Evolutionary conservation across 768 basidiomycete species (phyloP).

Genomic region (Floccularia luteovirens): DNA sequence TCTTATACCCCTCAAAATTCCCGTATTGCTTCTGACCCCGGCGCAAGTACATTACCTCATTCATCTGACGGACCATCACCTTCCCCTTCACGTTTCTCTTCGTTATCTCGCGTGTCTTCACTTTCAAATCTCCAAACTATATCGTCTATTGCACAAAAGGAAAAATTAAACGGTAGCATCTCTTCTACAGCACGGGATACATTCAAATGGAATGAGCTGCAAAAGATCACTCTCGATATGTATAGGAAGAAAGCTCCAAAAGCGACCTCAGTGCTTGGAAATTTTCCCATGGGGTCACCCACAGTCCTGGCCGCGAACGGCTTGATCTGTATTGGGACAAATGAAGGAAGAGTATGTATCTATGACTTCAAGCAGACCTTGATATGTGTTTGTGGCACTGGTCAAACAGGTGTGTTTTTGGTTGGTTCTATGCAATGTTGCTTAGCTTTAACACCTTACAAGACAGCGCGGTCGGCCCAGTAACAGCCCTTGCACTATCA

Average conservation of each 20-base stretch:
- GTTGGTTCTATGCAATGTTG: constrained; percentile 1
- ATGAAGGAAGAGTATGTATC: constrained; percentile 68
- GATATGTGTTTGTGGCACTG: constrained; percentile 70
- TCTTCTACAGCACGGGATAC: constrained; percentile 38
- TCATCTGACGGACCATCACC: constrained; percentile 38
- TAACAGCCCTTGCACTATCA: constrained; percentile 87
- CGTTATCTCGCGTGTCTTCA: constrained; percentile 64
- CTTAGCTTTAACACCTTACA: constrained; percentile 9
- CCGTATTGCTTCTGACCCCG: constrained; percentile 28
- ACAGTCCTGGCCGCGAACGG: constrained; percentile 83
- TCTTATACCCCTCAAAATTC: constrained; percentile 51
- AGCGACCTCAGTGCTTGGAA: constrained; percentile 53
- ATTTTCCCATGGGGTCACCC: constrained; percentile 53
- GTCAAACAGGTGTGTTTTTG: constrained; percentile 44
- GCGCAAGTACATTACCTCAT: constrained; percentile 35
- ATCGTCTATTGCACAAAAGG: constrained; percentile 16
- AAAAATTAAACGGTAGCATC: constrained; percentile 9
- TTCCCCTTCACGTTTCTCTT: constrained; percentile 58
- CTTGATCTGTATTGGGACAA: constrained; percentile 83
- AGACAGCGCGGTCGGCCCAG: constrained; percentile 61
- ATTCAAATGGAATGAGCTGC: constrained; percentile 72
- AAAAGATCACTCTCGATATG: constrained; percentile 48
- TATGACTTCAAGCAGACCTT: constrained; percentile 90
- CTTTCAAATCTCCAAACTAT: constrained; percentile 36
- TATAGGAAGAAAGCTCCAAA: constrained; percentile 49